These are phyloP conservation scores for Tuber umbilicatum DNA, from an alignment of 495 filamentous ascomycete species.

Conservation along the genomic window DNA sequence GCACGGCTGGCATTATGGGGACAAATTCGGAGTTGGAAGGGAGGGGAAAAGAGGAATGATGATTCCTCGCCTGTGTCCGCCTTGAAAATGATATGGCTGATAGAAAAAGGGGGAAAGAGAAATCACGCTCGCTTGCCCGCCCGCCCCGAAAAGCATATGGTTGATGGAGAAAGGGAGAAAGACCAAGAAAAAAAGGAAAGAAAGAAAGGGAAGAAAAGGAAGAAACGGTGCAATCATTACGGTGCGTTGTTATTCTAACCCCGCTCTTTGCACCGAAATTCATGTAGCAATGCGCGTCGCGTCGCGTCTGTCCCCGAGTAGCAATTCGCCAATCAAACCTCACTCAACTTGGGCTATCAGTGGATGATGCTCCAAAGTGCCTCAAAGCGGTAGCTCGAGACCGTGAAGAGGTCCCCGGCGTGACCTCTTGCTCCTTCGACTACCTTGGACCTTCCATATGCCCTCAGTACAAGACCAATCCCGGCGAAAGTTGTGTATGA, in stretches of 20 bases:
- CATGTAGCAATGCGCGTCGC: background rate
- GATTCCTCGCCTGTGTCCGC: slow-evolving; percentile 5
- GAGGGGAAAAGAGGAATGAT: background rate
- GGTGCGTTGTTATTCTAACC: slow-evolving; percentile 33
- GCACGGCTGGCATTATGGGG: background rate
- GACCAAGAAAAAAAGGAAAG: background rate
- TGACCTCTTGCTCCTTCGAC: background rate
- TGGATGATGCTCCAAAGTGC: background rate
- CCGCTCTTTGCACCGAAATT: slow-evolving; percentile 26
- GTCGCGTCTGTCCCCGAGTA: background rate
- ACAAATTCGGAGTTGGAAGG: background rate
- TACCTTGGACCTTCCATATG: background rate
- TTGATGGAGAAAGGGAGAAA: background rate
- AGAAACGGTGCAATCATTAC: slow-evolving; percentile 30
- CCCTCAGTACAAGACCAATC: background rate
- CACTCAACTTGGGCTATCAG: background rate
- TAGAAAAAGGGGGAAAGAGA: background rate
- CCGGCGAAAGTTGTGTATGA: background rate
- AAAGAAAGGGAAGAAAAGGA: slow-evolving; percentile 2
- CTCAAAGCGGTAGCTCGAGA: background rate
- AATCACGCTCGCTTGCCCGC: background rate
- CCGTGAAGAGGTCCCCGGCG: background rate
- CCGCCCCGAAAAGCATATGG: background rate
- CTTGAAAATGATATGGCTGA: background rate
- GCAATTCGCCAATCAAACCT: background rate